Base-by-base conservation (phyloP, 2,329 filamentous ascomycete species). In the Penicillium italicum region DNA sequence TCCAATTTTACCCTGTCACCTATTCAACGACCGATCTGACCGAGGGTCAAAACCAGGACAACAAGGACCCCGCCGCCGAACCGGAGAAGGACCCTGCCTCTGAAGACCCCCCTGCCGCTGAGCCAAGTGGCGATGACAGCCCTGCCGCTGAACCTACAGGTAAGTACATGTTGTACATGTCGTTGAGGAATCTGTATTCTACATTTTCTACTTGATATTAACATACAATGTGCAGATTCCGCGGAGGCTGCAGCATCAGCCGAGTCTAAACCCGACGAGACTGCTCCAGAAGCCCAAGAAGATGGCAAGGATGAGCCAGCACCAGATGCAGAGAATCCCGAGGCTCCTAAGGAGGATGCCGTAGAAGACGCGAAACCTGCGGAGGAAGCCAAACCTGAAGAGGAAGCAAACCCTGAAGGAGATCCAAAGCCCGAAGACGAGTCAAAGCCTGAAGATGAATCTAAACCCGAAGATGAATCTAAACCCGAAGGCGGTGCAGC, bases 11-110 rank as follows among this genome's bases (percentile, higher is more conserved):
- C 65, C 69, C 71, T 64, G 68, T 76, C 56, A 55, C 60, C 62
- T 56, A 64, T 66, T 53, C 65, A 58, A 63, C 63, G 65, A 59
- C 66, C 59, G 64, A 67, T 61, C 67, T 72, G 69, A 71, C 71
- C 61, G 62, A 65, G 61, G 64, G 68, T 61, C 66, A 75, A 62
- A 66, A 71, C 61, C 70, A 74, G 65, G 69, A 69, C 61, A 71
- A 67, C 65, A 70, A 69, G 63, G 58, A 61, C 57, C 59, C 61
- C 55, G 56, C 54, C 52, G 59, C 62, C 65, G 63, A 69, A 53
- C 57, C 66, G 66, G 67, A 72, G 53, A 71, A 69, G 59, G 66
- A 63, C 50, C 56, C 58, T 52, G 55, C 60, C 46, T 43, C 62
- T 34, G 61, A 66, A 52, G 64, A 66, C 33, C 50, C 56, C 47